Evolutionary conservation across 495 filamentous ascomycete genomes (phyloP).

Genomic region (Neurospora sp.): DNA sequence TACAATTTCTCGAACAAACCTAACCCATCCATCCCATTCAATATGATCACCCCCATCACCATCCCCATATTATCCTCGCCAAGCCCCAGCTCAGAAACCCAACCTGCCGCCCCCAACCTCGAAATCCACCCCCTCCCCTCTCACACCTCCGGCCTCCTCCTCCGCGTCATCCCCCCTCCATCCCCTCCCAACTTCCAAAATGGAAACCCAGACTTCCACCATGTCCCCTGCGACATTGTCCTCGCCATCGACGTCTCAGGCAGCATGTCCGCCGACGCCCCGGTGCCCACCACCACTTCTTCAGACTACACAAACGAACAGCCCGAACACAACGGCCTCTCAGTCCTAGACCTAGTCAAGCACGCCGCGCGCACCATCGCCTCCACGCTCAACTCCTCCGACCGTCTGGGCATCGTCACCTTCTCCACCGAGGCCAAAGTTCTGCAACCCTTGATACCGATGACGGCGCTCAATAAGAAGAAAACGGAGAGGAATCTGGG

Average conservation of each 20-base stretch:
- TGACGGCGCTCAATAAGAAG: constrained; percentile 25
- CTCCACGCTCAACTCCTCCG: constrained; percentile 27
- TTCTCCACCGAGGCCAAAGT: constrained; percentile 23
- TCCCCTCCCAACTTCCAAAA: constrained; percentile 20
- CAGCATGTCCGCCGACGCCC: constrained; percentile 29
- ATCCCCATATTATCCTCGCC: background rate
- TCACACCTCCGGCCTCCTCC: constrained; percentile 27
- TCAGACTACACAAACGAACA: constrained; percentile 1
- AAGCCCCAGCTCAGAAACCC: background rate
- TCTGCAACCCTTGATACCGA: constrained; percentile 25
- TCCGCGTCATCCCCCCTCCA: constrained; percentile 24
- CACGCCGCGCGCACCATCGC: constrained; percentile 36
- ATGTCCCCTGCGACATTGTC: constrained; percentile 36
- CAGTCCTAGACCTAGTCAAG: constrained; percentile 35
- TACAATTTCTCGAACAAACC: background rate
- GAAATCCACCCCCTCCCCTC: constrained; percentile 24
- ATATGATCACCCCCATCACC: background rate
- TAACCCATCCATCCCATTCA: background rate
- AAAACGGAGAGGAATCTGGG: constrained; percentile 20
- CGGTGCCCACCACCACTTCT: constrained; percentile 12
- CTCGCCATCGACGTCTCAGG: constrained; percentile 37
- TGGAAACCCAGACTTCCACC: constrained; percentile 2
- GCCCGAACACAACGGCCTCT: constrained; percentile 21
- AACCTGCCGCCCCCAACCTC: constrained; percentile 1
- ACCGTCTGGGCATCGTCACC: constrained; percentile 38